These are phyloP conservation scores for Westerdykella sp. DNA, from an alignment of 2,329 filamentous ascomycete species.

Conservation along the genomic window DNA sequence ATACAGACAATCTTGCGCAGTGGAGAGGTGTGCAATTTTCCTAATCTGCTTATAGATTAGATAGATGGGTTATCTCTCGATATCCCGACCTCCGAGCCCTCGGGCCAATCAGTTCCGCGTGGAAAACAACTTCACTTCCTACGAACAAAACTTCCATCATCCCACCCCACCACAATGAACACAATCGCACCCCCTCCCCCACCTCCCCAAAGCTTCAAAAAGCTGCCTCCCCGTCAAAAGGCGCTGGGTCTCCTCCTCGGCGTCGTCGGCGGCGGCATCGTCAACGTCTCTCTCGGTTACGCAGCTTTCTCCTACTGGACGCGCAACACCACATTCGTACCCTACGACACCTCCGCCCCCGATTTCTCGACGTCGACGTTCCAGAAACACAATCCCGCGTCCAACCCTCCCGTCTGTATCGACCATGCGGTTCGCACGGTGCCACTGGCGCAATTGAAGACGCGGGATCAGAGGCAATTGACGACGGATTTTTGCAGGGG, in stretches of 20 bases:
- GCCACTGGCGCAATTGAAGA: slow-evolving; percentile 29
- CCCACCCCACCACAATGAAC: slow-evolving; percentile 19
- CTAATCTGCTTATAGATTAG: too few species aligned
- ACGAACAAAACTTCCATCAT: too few species aligned
- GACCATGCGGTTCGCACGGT: slow-evolving; percentile 35
- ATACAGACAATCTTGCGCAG: too few species aligned
- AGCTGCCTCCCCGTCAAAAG: slow-evolving; percentile 25
- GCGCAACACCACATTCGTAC: slow-evolving; percentile 33
- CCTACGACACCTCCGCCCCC: slow-evolving; percentile 25
- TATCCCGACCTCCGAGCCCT: too few species aligned
- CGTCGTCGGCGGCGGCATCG: slow-evolving; percentile 24
- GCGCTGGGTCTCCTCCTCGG: slow-evolving; percentile 28
- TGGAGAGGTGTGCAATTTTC: too few species aligned
- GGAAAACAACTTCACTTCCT: too few species aligned
- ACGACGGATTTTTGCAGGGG: slow-evolving; percentile 36
- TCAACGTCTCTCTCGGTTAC: slow-evolving; percentile 31
- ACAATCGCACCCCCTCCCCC: slow-evolving; percentile 29
- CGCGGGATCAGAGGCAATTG: slow-evolving; percentile 22
- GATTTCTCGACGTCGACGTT: slow-evolving; percentile 21
- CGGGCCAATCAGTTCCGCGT: too few species aligned
- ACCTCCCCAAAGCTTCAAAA: not conserved
- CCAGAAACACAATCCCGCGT: slow-evolving; percentile 26
- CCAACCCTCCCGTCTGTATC: slow-evolving; percentile 31
- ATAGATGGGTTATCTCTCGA: too few species aligned
- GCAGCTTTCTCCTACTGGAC: slow-evolving; percentile 30